phyloP scores from a whole-genome alignment of 2,329 filamentous ascomycete species.

The Ceratocystis diversiconidia region DNA sequence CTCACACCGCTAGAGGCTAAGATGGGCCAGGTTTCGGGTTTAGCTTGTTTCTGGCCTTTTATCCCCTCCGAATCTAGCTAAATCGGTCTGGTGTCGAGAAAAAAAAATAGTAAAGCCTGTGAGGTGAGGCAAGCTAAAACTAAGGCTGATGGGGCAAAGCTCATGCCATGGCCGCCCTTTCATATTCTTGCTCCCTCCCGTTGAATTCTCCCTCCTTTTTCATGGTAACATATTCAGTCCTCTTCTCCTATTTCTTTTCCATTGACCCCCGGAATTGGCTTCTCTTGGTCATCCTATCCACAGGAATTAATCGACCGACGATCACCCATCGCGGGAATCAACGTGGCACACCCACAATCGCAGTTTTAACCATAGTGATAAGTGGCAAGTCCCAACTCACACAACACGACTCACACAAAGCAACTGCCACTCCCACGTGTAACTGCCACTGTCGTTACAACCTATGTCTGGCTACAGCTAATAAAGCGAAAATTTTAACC shows the following conservation, averaged over 20 bases:
- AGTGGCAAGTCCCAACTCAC: too few relatives aligned
- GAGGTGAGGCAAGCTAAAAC: background rate
- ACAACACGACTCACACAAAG: background rate
- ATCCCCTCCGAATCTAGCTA: background rate
- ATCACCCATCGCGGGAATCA: background rate
- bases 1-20: background rate
- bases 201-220: background rate
- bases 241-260: background rate
- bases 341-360: background rate
- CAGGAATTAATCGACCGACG: background rate
- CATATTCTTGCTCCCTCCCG: background rate
- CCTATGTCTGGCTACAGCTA: background rate
- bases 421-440: background rate
- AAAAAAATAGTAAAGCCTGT: background rate
- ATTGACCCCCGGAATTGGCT: background rate
- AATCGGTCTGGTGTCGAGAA: background rate
- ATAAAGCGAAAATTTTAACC: background rate
- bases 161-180: background rate
- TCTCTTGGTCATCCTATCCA: background rate
- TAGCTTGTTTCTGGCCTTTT: background rate
- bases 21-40: background rate
- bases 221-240: background rate
- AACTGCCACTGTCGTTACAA: background rate
- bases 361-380: too few relatives aligned
- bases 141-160: constrained; percentile 1